phyloP scores from a whole-genome alignment of 1,284 basidiomycete genomes.

The Uromyces viciae-fabae region DNA sequence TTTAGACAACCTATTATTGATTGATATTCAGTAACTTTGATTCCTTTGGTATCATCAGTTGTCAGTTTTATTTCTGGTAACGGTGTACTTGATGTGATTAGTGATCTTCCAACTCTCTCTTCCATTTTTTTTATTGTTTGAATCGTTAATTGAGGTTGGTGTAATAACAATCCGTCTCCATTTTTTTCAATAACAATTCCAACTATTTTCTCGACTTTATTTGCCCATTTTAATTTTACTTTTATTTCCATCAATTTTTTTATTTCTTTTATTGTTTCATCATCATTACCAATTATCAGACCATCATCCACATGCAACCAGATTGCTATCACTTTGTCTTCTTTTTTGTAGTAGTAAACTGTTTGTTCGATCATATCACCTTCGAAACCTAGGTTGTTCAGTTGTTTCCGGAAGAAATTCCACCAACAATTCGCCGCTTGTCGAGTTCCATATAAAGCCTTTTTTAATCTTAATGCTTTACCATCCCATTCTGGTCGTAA shows the following conservation, averaged over 20 bases:
- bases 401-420: neutral
- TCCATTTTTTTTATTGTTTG: too few species aligned
- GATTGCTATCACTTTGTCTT: neutral
- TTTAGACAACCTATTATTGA: constrained; percentile 9
- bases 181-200: neutral
- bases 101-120: too few species aligned
- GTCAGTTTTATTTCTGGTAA: too few species aligned
- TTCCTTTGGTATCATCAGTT: too few species aligned
- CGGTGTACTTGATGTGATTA: too few species aligned
- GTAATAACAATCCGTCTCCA: too few species aligned
- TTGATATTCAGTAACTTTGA: neutral
- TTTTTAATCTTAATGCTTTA: neutral
- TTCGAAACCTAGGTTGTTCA: constrained; percentile 1
- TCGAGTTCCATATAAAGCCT: constrained; percentile 10
- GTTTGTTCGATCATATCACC: neutral
- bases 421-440: constrained; percentile 16
- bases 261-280: neutral
- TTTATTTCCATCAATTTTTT: neutral
- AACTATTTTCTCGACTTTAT: neutral
- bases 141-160: too few species aligned
- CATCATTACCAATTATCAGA: neutral
- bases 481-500: neutral
- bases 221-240: constrained; percentile 8
- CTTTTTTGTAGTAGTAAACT: neutral
- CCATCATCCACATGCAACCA: constrained; percentile 37